Evolutionary conservation across 2,329 filamentous ascomycete species (phyloP).

Genomic region (Alternaria infectoria): DNA sequence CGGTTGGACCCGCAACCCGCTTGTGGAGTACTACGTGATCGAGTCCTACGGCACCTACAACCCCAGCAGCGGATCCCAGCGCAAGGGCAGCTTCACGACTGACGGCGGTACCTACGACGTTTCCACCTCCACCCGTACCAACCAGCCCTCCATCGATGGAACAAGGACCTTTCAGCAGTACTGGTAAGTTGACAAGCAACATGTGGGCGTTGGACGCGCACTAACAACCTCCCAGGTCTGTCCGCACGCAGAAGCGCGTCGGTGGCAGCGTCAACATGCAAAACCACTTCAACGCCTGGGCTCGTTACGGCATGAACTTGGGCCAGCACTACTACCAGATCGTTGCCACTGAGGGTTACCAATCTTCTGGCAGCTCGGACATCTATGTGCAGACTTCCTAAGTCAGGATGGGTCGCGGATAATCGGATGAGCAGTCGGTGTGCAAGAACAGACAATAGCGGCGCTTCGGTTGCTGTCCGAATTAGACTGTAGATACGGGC

Average conservation of each 20-base stretch:
- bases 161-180: slow-evolving; percentile 61
- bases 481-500: neutral
- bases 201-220: neutral
- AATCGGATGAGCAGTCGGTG: neutral
- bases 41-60: slow-evolving; percentile 58
- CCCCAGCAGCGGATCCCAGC: slow-evolving; percentile 51
- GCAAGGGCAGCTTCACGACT: slow-evolving; percentile 57
- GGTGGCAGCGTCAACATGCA: slow-evolving; percentile 48
- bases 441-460: neutral
- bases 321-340: slow-evolving; percentile 41
- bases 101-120: slow-evolving; percentile 62
- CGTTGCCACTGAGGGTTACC: slow-evolving; percentile 61
- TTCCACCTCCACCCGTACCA: slow-evolving; percentile 54
- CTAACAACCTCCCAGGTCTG: slow-evolving; percentile 18
- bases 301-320: slow-evolving; percentile 27
- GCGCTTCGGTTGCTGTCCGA: neutral
- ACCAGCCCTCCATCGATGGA: slow-evolving; percentile 60
- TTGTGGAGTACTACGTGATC: slow-evolving; percentile 65
- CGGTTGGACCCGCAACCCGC: slow-evolving; percentile 60
- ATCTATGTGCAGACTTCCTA: slow-evolving; percentile 13
- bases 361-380: slow-evolving; percentile 49
- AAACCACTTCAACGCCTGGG: slow-evolving; percentile 40
- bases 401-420: no score
- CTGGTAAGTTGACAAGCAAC: slow-evolving; percentile 46
- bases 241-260: slow-evolving; percentile 56